Evolutionary conservation across 2,329 filamentous ascomycete species (phyloP), one percentile per base, ranked within the genome.

Genomic region (Aspergillus thermomutatus): DNA sequence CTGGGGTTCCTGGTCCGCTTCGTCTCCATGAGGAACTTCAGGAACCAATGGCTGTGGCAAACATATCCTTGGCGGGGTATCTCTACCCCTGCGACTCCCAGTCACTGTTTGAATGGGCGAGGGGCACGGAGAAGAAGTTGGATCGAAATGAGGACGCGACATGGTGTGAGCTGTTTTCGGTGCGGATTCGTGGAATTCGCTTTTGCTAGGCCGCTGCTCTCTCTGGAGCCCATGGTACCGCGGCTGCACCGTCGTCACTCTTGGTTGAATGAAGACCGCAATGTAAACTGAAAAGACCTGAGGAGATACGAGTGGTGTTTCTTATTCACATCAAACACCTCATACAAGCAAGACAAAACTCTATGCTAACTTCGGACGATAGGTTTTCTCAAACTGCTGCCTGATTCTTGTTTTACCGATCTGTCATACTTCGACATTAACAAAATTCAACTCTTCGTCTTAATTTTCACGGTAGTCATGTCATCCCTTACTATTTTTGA

Each of bases 241-340:
- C 69, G 68, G 68, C 52, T 61, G 58, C 52, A 62, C 58, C 54
- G 59, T 62, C 50, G 59, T 58, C 50, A 45, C 58, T 54, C 53
- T 65, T 64, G 65, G 66, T 64, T 64, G 73, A 58, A 73, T 77
- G 75, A 76, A 60, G 74, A 72, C 67, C 66, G 62, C 64, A 66
- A 60, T 61, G 64, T 65, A 73, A 75, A 77, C 71, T 76, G 71
- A 76, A 75, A 76, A 77, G 74, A 77, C 72, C 75, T 77, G 75
- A 77, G 73, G 74, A 76, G 72, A 70, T 51, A 25, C 43, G 47
- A 54, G 34, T 14, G 54, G 31, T 27, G 48, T 26, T 31, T 17
- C 4, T 11, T 17, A 3, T 25, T 23, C 25, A 23, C 21, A 26
- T 25, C 43, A 46, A 5, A 26, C 11, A 2, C 11, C 21, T 46